A percentile compares a stretch with the other conserved stretches of the same genome.
These are phyloP conservation scores for Dactylellina parvicollis DNA, from an alignment of 2,329 filamentous ascomycete genomes.

Conservation along the genomic window DNA sequence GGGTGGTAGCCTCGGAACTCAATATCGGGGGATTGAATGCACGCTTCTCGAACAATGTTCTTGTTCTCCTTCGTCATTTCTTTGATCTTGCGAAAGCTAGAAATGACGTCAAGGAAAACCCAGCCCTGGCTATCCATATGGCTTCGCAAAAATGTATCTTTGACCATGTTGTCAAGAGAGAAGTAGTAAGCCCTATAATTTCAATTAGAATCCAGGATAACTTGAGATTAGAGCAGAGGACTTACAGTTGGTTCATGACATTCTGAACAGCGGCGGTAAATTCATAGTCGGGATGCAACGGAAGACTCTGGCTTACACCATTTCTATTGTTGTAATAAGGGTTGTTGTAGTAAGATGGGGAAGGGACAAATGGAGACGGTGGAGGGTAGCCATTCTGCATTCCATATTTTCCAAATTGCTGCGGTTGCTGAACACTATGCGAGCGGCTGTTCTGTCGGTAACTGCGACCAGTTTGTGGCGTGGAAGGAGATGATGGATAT, in stretches of 20 bases:
- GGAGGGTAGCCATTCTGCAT: constrained; percentile 49
- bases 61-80: constrained; percentile 73
- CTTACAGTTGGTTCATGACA: constrained; percentile 57
- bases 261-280: constrained; percentile 50
- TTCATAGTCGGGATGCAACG: constrained; percentile 56
- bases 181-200: constrained; percentile 83
- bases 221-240: background rate
- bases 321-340: constrained; percentile 44
- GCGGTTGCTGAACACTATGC: constrained; percentile 37
- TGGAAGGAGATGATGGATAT: constrained; percentile 50
- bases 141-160: constrained; percentile 85
- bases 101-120: constrained; percentile 80
- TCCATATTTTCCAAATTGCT: constrained; percentile 48
- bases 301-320: constrained; percentile 39
- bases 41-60: constrained; percentile 78
- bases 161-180: constrained; percentile 92
- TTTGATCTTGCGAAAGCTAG: constrained; percentile 86
- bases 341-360: constrained; percentile 44
- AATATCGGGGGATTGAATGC: constrained; percentile 75
- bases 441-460: constrained; percentile 43
- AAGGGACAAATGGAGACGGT: constrained; percentile 45
- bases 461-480: constrained; percentile 44
- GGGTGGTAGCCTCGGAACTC: constrained; percentile 67
- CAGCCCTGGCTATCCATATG: constrained; percentile 97
- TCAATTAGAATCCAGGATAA: background rate